Base-by-base conservation (phyloP, 1,284 basidiomycete species). In the Ustilago loliicola region DNA sequence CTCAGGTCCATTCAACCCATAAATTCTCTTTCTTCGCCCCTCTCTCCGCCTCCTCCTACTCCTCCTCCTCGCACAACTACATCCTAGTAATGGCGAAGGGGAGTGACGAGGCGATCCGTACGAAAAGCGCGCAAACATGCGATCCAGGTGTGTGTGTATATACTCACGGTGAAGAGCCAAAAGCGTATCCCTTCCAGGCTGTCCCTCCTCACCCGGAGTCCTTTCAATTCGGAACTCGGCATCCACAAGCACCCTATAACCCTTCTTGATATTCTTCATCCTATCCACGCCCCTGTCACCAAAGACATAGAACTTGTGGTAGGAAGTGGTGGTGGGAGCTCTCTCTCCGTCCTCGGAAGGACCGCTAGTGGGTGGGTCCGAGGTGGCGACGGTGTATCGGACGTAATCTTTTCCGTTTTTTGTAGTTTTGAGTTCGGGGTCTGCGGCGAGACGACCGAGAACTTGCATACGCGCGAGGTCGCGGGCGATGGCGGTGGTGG, bases 401-500 rank as follows among this genome's bases (percentile, higher is more conserved):
- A 83, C 74, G 72, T 81, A 86, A 61, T 85, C 83, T 71, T 86
- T 86, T 65, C 85, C 85, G 27, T 71, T 77, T 62, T 79, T 78
- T 61, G 82, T 85, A 23, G 73, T 60, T 57, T 83, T 78, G 56
- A 82, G 52, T 67, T 85, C 83, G 6, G 85, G 85, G 50, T 82
- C 77, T 9, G 81, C 80, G 7, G 80, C 79, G 17, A 86, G 80
- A 38, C 85, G 81, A 21, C 85, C 85, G 4, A 86, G 66, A 9
- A 86, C 76, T 54, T 81, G 80, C 77, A 86, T 83, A 23, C 84
- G 81, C 1, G 85, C 79, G 3, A 85, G 50, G 48, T 85, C 75
- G 42, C 51, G 34, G 52, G 68, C 58, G 38, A 64, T 47, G 3
- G 83, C 70, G 0, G 81, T 74, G 34, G 82, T 82, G 8, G 83